phyloP scores from a whole-genome alignment of 805 yeast species.

The Candida fluviatilis region DNA sequence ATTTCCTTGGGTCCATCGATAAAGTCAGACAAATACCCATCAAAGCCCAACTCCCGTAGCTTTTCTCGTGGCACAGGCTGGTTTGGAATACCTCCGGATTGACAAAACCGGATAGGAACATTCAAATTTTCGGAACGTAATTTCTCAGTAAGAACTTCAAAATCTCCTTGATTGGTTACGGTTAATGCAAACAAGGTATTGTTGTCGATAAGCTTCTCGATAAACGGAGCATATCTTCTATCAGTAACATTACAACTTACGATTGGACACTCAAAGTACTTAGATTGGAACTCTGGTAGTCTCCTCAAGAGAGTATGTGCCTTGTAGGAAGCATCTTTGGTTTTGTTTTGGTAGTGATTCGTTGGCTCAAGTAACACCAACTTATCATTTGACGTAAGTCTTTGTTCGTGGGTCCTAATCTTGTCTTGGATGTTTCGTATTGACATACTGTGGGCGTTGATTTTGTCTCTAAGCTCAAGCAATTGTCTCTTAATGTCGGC shows the following conservation, averaged over 20 bases:
- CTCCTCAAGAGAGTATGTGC: constrained; percentile 40
- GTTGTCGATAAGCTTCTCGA: constrained; percentile 54
- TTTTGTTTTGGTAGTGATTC: constrained; percentile 23
- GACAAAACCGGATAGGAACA: constrained; percentile 54
- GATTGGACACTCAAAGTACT: constrained; percentile 71
- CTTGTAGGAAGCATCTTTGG: constrained; percentile 37
- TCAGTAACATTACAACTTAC: constrained; percentile 56
- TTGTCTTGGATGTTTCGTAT: constrained; percentile 3
- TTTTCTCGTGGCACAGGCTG: constrained; percentile 22
- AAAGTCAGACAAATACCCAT: constrained; percentile 71
- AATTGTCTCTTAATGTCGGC: constrained; percentile 10
- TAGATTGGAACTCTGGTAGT: constrained; percentile 30
- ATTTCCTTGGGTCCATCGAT: constrained; percentile 72
- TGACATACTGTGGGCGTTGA: constrained; percentile 1
- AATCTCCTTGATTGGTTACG: constrained; percentile 50
- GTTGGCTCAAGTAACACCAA: constrained; percentile 40
- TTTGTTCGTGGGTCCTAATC: constrained; percentile 8
- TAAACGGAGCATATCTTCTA: constrained; percentile 44
- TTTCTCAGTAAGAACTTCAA: constrained; percentile 40
- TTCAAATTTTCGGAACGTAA: constrained; percentile 25
- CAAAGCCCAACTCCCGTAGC: constrained; percentile 60
- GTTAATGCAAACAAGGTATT: constrained; percentile 61
- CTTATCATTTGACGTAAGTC: constrained; percentile 41
- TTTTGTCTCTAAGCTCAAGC: constrained; percentile 12
- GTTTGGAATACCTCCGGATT: constrained; percentile 14